A percentile compares a stretch with the other conserved stretches of the same genome.
These are phyloP conservation scores for Candida wancherniae DNA, from an alignment of 805 yeast species.

Conservation along the genomic window DNA sequence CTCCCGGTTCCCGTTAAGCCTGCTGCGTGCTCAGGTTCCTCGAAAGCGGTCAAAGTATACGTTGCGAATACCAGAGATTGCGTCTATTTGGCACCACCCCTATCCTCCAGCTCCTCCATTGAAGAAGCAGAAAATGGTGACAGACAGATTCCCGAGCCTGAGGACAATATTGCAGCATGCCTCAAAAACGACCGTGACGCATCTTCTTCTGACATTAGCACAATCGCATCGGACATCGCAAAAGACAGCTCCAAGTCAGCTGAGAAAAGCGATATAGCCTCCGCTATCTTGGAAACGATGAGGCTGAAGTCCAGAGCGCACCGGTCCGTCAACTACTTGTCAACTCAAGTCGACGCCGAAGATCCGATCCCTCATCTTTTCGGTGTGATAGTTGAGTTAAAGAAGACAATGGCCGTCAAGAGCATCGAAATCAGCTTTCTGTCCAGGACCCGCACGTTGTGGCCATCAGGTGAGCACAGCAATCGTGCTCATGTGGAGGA, in stretches of 20 bases:
- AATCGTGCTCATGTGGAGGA: slow-evolving; percentile 42
- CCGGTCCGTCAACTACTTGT: slow-evolving; percentile 33
- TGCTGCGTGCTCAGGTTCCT: slow-evolving; percentile 18
- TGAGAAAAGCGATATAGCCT: slow-evolving; percentile 1
- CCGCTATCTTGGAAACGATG: slow-evolving; percentile 3
- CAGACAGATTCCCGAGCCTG: slow-evolving; percentile 14
- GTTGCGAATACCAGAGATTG: slow-evolving; percentile 39
- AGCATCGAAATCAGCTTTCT: slow-evolving; percentile 39
- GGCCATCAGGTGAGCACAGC: slow-evolving; percentile 54
- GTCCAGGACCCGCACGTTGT: slow-evolving; percentile 41
- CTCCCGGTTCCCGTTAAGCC: slow-evolving; percentile 34
- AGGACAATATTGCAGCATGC: no score
- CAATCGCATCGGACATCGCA: no score
- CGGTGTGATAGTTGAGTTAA: slow-evolving; percentile 45
- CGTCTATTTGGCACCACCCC: slow-evolving; percentile 36
- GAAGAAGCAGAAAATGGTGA: slow-evolving; percentile 42
- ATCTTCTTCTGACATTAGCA: no score
- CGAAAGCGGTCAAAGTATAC: slow-evolving; percentile 28
- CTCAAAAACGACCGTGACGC: no score
- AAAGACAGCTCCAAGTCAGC: no score
- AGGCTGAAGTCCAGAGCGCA: slow-evolving; percentile 20
- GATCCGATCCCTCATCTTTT: slow-evolving; percentile 48
- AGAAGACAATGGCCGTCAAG: slow-evolving; percentile 35
- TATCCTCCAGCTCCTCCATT: slow-evolving; percentile 36
- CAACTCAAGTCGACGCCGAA: slow-evolving; percentile 34